A percentile compares a stretch with the other conserved stretches of the same genome.
Conservation (phyloP, 83 land plant species). For the Picea abies region DNA sequence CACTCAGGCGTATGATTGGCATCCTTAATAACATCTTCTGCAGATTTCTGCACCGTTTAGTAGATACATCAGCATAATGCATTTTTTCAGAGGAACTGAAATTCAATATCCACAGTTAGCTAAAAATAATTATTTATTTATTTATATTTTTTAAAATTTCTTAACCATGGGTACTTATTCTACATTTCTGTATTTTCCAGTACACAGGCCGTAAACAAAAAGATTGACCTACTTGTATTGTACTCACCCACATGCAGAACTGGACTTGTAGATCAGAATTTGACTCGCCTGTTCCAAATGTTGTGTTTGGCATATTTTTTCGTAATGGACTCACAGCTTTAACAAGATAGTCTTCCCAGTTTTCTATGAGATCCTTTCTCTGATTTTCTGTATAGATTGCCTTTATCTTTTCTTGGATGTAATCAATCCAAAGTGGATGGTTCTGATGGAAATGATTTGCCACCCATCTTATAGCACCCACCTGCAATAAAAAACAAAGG, state of each 20-base stretch:
- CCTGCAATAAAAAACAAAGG: conserved; percentile 21
- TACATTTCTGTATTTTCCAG: not conserved
- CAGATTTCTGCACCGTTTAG: conserved; percentile 33
- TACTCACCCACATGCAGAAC: conserved; percentile 49
- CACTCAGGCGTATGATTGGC: no score
- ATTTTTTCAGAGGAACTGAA: not conserved
- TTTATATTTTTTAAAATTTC: not conserved
- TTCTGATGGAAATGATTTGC: conserved; percentile 46
- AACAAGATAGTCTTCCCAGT: conserved; percentile 41
- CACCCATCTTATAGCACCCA: conserved; percentile 49
- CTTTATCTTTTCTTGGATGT: conserved; percentile 23
- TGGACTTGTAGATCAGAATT: conserved; percentile 42
- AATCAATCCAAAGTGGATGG: no score
- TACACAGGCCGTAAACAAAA: not conserved
- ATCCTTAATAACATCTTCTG: conserved; percentile 40
- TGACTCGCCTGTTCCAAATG: conserved; percentile 22
- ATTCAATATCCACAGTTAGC: not conserved
- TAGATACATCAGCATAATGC: conserved; percentile 1
- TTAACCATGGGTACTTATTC: not conserved
- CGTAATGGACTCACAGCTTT: conserved; percentile 25
- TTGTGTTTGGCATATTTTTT: conserved; percentile 22
- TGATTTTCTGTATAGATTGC: conserved; percentile 6
- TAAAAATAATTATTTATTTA: not conserved
- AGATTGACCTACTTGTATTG: not conserved
- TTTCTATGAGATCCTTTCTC: conserved; percentile 23